Evolutionary conservation across 2,329 filamentous ascomycete species (phyloP).

Genomic region (Talaromyces sp.): DNA sequence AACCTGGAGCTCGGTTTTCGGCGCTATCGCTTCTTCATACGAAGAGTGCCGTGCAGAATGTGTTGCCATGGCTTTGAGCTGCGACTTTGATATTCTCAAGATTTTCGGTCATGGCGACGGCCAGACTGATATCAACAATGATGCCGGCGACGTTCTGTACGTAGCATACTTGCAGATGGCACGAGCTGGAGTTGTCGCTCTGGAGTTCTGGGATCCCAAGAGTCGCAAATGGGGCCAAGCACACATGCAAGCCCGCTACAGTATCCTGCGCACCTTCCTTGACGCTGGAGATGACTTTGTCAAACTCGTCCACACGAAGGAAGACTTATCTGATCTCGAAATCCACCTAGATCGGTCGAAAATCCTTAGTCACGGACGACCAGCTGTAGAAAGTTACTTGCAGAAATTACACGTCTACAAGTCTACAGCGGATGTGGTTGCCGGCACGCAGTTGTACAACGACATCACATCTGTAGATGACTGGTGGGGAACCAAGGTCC

Average conservation of each 20-base stretch:
- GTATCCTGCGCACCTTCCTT: conserved; percentile 73
- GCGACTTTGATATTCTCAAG: conserved; percentile 81
- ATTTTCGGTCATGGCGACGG: conserved; percentile 92
- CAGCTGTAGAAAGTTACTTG: conserved; percentile 79
- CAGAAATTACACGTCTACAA: conserved; percentile 94
- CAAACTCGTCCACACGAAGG: conserved; percentile 69
- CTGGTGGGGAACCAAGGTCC: conserved; percentile 78
- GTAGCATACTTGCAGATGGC: conserved; percentile 91
- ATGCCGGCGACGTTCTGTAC: conserved; percentile 84
- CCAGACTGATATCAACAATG: conserved; percentile 64
- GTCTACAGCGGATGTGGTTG: conserved; percentile 76
- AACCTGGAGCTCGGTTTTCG: conserved; percentile 92
- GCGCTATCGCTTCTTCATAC: conserved; percentile 79
- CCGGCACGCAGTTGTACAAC: conserved; percentile 75
- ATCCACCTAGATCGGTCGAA: conserved; percentile 82
- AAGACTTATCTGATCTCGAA: conserved; percentile 74
- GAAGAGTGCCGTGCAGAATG: conserved; percentile 94
- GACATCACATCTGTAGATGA: conserved; percentile 79
- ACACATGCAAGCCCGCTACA: conserved; percentile 88
- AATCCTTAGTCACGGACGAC: conserved; percentile 77
- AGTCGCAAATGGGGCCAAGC: conserved; percentile 87
- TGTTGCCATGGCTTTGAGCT: conserved; percentile 85
- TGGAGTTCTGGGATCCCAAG: conserved; percentile 95
- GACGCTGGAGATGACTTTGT: conserved; percentile 84
- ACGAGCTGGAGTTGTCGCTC: conserved; percentile 77